Conservation (phyloP, 495 filamentous ascomycete genomes). For the Aspergillus affinis region DNA sequence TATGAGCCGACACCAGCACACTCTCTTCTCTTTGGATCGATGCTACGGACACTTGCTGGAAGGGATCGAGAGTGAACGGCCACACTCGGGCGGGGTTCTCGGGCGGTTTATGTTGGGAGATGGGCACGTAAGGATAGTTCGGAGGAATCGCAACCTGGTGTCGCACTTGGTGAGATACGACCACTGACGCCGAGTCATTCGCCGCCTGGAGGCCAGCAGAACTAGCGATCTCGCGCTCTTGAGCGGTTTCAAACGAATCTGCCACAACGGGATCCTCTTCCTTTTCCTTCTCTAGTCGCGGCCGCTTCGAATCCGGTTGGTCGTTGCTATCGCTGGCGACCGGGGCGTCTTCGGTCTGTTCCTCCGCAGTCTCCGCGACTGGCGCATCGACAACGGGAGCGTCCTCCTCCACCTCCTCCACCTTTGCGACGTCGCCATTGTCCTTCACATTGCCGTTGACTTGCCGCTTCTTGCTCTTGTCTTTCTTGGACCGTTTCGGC, state of each 20-base stretch:
- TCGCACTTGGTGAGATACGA: slow-evolving; percentile 93
- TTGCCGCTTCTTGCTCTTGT: slow-evolving; percentile 78
- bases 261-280: slow-evolving; percentile 81
- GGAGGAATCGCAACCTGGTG: slow-evolving; percentile 95
- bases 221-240: slow-evolving; percentile 82
- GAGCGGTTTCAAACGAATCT: slow-evolving; percentile 93
- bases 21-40: slow-evolving; percentile 95
- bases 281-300: slow-evolving; percentile 57
- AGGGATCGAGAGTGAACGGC: slow-evolving; percentile 91
- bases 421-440: slow-evolving; percentile 41
- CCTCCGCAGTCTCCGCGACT: slow-evolving; percentile 15
- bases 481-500: slow-evolving; percentile 49
- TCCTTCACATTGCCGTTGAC: slow-evolving; percentile 73
- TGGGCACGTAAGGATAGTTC: slow-evolving; percentile 88
- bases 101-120: slow-evolving; percentile 84
- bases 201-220: slow-evolving; percentile 75
- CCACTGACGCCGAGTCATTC: slow-evolving; percentile 65
- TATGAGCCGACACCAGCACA: slow-evolving; percentile 95
- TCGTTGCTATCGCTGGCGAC: slow-evolving; percentile 29
- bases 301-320: slow-evolving; percentile 68
- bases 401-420: slow-evolving; percentile 41
- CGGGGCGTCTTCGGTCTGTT: slow-evolving; percentile 23
- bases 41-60: slow-evolving; percentile 88
- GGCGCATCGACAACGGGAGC: slow-evolving; percentile 18
- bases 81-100: slow-evolving; percentile 80